A percentile compares a stretch with the other conserved stretches of the same genome.
Evolutionary conservation across 176 grass and related monocot genomes (phyloP).

Genomic region (Microstegium vimineum): DNA sequence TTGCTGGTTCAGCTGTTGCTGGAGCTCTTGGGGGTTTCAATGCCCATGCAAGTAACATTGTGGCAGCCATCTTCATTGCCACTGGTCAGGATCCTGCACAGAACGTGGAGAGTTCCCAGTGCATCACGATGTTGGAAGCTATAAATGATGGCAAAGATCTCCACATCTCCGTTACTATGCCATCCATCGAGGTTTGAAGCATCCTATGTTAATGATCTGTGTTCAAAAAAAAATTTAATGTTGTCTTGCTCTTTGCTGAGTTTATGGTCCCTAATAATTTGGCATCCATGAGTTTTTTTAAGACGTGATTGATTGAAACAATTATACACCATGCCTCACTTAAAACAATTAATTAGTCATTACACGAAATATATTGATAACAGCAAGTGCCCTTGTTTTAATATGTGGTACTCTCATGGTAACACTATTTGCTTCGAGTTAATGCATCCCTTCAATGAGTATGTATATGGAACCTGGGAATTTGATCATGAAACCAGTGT

Average conservation of each 20-base stretch:
- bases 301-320: slow-evolving; percentile 18
- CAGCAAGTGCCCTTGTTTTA: background rate
- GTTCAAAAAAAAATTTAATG: too few species aligned
- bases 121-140: slow-evolving; percentile 96
- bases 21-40: slow-evolving; percentile 95
- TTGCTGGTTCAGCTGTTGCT: slow-evolving; percentile 89
- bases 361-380: background rate
- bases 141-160: slow-evolving; percentile 84
- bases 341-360: background rate
- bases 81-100: slow-evolving; percentile 97
- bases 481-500: background rate
- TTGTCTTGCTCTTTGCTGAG: background rate
- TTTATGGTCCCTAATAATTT: slow-evolving; percentile 7
- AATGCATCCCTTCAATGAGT: background rate
- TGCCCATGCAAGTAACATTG: slow-evolving; percentile 94
- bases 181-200: slow-evolving; percentile 82
- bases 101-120: slow-evolving; percentile 96
- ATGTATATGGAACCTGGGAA: slow-evolving; percentile 6
- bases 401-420: background rate
- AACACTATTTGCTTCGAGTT: background rate
- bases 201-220: background rate
- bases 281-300: background rate
- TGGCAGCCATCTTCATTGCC: slow-evolving; percentile 85
- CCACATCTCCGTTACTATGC: slow-evolving; percentile 94
- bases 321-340: background rate